Base-by-base conservation (phyloP, 2,329 filamentous ascomycete species). In the Apiospora phragmitis region DNA sequence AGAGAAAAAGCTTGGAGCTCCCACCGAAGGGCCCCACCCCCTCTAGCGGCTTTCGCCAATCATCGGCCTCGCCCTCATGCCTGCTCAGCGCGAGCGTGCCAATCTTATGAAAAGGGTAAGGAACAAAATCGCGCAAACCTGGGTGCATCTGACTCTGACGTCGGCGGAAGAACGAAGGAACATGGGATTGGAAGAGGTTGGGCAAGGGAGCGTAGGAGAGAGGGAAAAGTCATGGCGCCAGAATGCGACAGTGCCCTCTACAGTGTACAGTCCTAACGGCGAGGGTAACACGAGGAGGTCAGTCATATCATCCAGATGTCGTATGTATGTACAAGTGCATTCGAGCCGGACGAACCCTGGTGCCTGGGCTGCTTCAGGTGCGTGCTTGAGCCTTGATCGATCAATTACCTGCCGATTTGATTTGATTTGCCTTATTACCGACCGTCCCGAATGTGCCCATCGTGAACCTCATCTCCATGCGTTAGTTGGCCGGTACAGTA, bases 121-220 rank as follows among this genome's bases (percentile, higher is more conserved):
- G 35, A 68, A 68, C 67, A 68, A 67, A 68, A 68, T 68, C 45
- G 67, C 67, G 67, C 67, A 68, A 38, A n/a, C 45, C 24, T 45
- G 26, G 59, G 65, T 67, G 41, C 43, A 68, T 68, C 67, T 55
- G 67, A 68, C 67, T 68, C 67, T 68, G 67, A 68, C 67, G 67
- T 68, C 65, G 65, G 35, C 55, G 32, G 32, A 62, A 62, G 55
- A 62, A 29, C 29, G 55, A 38, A 38, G 55, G 29, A 62, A n/a
- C 55, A 62, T 62, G 55, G 55, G 55, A 62, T 38, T 62, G 32
- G 3, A 21, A 62, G 16, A 35, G 55, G 55, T n/a, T 9, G 55
- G 55, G 4, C 55, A 38, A 38, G 32, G 32, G 32, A 62, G 18
- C 29, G 29, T 45, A 35, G 18, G 32, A 62, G 29, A 38, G 18